Conservation (phyloP, 2,329 filamentous ascomycete species). For the Penicillium janthinellum region DNA sequence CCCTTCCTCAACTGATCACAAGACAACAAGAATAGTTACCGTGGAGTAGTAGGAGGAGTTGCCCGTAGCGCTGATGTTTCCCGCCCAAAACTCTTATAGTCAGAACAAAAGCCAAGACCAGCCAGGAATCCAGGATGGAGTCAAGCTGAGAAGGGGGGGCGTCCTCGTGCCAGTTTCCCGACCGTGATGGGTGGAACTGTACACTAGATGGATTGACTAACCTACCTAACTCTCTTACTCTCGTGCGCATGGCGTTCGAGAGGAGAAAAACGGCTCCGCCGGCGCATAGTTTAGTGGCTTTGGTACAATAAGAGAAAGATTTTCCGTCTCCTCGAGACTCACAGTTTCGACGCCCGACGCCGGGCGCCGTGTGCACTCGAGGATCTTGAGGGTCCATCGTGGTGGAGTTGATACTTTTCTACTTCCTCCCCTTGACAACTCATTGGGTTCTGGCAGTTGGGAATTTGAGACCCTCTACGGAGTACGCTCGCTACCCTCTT, state of each 20-base stretch:
- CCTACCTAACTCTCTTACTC: not conserved
- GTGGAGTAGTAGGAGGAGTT: not conserved
- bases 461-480: not conserved
- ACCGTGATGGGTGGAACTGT: not conserved
- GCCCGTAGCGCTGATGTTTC: not conserved
- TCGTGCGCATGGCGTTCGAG: not conserved
- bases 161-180: not conserved
- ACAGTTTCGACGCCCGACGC: not conserved
- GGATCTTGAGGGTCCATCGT: not conserved
- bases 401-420: not conserved
- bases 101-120: not conserved
- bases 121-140: not conserved
- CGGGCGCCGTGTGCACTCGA: not conserved
- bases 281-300: slow-evolving; percentile 4
- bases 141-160: not conserved
- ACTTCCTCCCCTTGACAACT: not conserved
- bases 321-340: not conserved
- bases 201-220: not conserved
- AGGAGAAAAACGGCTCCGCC: not conserved
- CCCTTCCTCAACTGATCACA: not conserved
- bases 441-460: not conserved
- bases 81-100: not conserved
- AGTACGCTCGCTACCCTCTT: not conserved
- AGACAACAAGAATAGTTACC: not conserved
- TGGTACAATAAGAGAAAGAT: not conserved